phyloP scores from a whole-genome alignment of 352 stramenopile genomes.

The Globisporangium megalacanthum region DNA sequence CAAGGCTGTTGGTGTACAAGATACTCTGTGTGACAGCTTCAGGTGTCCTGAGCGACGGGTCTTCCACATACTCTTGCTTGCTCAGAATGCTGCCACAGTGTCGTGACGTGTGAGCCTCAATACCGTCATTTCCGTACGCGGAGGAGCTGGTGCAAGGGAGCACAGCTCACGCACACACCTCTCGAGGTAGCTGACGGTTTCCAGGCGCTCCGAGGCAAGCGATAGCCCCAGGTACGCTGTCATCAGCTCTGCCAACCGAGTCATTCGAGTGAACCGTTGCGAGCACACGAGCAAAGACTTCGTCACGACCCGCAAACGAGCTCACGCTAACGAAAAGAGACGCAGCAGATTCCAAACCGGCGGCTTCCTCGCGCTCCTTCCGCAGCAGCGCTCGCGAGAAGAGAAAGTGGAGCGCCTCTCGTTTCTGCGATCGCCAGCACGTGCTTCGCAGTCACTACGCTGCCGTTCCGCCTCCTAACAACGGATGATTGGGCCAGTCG shows the following conservation, averaged over 20 bases:
- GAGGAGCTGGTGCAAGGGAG: background rate
- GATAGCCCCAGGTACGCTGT: conserved; percentile 27
- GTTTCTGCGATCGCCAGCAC: conserved; percentile 2
- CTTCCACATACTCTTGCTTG: conserved; percentile 41
- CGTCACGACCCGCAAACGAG: background rate
- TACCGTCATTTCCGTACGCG: background rate
- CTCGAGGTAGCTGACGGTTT: conserved; percentile 31
- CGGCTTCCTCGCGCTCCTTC: conserved; percentile 31
- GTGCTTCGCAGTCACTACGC: too few species aligned
- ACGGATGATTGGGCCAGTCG: background rate
- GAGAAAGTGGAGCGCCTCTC: conserved; percentile 43
- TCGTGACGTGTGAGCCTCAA: too few species aligned
- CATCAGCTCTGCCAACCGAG: conserved; percentile 20
- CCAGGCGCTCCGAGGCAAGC: conserved; percentile 17
- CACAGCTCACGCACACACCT: conserved; percentile 12
- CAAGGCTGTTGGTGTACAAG: conserved; percentile 27
- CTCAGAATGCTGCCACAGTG: conserved; percentile 24
- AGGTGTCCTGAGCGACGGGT: conserved; percentile 24
- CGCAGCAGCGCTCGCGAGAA: conserved; percentile 31
- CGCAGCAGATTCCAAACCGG: conserved; percentile 13
- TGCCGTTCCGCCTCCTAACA: background rate
- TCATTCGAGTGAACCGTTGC: too few species aligned
- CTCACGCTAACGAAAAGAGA: background rate
- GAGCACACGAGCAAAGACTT: background rate
- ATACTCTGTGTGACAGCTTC: conserved; percentile 29